Evolutionary conservation across 1,284 basidiomycete species (phyloP).

Genomic region (Fomitiporia mediterranea): DNA sequence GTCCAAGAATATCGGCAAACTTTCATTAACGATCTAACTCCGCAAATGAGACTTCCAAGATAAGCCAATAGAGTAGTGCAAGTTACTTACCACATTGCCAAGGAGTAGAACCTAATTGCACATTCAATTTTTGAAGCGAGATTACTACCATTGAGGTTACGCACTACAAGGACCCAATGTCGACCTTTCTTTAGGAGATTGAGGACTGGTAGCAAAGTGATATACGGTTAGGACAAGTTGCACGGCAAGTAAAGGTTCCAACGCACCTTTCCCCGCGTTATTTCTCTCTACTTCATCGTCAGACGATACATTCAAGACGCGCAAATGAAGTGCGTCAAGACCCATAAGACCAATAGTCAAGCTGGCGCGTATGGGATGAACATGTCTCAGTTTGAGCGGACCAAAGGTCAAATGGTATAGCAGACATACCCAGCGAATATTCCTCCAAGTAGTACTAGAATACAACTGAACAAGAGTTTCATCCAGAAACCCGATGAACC

Average conservation of each 20-base stretch:
- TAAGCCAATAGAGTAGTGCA: no score
- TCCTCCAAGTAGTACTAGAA: constrained; percentile 74
- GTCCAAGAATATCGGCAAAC: constrained; percentile 91
- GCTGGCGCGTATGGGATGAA: constrained; percentile 30
- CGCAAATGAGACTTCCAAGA: neutral
- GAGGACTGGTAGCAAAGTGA: constrained; percentile 47
- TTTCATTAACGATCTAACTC: constrained; percentile 80
- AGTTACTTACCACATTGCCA: constrained; percentile 71
- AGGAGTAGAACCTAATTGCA: constrained; percentile 64
- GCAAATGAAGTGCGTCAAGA: constrained; percentile 87
- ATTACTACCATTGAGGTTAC: constrained; percentile 27
- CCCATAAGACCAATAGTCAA: constrained; percentile 94
- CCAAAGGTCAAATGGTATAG: neutral
- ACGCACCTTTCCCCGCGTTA: constrained; percentile 69
- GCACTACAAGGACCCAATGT: constrained; percentile 92
- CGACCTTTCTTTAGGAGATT: constrained; percentile 75
- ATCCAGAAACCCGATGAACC: constrained; percentile 57
- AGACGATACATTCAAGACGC: constrained; percentile 79
- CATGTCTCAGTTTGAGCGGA: neutral
- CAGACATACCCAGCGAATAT: constrained; percentile 79
- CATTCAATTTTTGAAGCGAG: constrained; percentile 9
- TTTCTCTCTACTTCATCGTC: constrained; percentile 61
- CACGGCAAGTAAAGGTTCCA: neutral
- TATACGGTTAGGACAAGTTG: neutral
- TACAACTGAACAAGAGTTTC: constrained; percentile 60